Evolutionary conservation across 2,329 filamentous ascomycete species (phyloP).

Genomic region (Verticillium nonalfalfae): DNA sequence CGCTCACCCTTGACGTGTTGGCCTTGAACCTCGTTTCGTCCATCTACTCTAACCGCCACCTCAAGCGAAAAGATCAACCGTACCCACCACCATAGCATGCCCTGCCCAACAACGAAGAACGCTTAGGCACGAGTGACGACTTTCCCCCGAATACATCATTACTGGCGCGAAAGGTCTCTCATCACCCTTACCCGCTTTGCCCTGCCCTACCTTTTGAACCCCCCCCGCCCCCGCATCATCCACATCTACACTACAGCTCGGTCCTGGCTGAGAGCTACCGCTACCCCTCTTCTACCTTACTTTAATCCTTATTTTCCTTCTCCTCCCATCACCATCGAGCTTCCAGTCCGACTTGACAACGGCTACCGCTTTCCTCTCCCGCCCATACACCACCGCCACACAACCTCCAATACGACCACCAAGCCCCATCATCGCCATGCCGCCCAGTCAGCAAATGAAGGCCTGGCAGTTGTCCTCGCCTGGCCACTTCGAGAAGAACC

Average conservation of each 20-base stretch:
- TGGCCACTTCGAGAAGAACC: constrained; percentile 22
- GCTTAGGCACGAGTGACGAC: neutral
- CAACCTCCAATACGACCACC: neutral
- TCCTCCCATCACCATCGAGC: neutral
- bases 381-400: neutral
- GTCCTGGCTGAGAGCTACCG: neutral
- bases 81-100: neutral
- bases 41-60: neutral
- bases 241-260: neutral
- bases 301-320: constrained; percentile 4
- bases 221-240: neutral
- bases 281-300: neutral
- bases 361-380: neutral
- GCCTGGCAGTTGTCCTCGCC: constrained; percentile 14
- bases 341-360: neutral
- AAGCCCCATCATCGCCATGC: neutral
- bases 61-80: neutral
- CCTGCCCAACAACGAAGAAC: too few relatives aligned
- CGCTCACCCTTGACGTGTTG: neutral
- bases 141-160: neutral
- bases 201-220: neutral
- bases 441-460: constrained; percentile 5
- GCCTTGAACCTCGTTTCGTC: neutral
- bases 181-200: neutral
- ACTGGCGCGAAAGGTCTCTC: neutral